These are phyloP conservation scores for Puccinia horiana DNA, from an alignment of 1,284 basidiomycete genomes.

Conservation along the genomic window DNA sequence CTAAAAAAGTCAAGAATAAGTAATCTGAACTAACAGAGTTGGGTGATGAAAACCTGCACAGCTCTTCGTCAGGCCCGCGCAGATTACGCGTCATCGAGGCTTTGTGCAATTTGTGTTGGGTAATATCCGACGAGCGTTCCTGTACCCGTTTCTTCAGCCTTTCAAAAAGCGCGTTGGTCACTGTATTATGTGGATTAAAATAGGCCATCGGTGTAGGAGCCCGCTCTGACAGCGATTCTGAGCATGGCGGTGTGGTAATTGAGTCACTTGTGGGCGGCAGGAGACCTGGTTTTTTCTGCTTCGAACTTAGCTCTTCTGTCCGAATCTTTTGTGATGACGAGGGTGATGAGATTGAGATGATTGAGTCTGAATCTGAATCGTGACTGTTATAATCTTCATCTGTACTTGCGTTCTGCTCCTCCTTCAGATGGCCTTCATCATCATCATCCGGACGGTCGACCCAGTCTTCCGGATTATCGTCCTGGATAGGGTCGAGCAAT, in stretches of 20 bases:
- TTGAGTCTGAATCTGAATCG: not conserved
- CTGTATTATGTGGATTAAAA: not conserved
- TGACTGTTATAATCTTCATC: not conserved
- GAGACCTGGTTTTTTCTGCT: not conserved
- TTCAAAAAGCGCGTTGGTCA: constrained; percentile 25
- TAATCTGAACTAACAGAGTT: not conserved
- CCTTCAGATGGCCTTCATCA: not conserved
- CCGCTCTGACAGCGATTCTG: not conserved
- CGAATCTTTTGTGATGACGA: not conserved
- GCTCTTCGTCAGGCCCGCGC: not conserved
- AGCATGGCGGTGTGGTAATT: not conserved
- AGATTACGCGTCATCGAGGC: not conserved
- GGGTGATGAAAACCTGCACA: not conserved
- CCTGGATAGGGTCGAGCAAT: not conserved
- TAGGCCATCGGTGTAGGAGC: not conserved
- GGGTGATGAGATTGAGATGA: not conserved
- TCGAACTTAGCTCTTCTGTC: not conserved
- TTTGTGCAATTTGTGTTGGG: not conserved
- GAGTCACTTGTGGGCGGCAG: not conserved
- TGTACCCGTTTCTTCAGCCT: constrained; percentile 25
- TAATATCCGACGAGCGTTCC: not conserved
- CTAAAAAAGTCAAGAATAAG: not conserved
- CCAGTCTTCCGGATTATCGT: not conserved
- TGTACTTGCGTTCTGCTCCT: not conserved
- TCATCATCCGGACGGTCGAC: not conserved